Base-by-base conservation (phyloP, 306 rosid genomes). In the Mucuna pruriens region DNA sequence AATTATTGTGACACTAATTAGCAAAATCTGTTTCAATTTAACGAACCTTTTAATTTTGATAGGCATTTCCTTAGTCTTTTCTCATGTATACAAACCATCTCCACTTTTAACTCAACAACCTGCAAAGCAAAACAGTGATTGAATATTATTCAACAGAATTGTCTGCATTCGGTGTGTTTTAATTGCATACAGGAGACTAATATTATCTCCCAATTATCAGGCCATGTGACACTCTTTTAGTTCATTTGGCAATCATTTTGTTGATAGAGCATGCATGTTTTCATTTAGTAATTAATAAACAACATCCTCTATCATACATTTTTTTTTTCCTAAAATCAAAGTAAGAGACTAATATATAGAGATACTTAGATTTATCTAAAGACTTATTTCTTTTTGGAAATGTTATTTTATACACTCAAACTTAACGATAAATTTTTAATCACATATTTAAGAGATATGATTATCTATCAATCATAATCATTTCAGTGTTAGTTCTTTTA, bases 41-140 rank as follows among this genome's bases (percentile, higher is more conserved):
- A 46, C 72, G 1, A 39, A 90, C 98, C 98, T 92, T 65, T 92
- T 54, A 94, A 60, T 84, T 94, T 94, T 39, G 94, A 88, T 34
- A 94, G 87, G 81, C 92, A 87, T 86, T 94, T 94, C 86, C 98
- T 85, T 7, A 94, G 82, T 82, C 97, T 87, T 79, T 86, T 94
- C 90, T 94, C 98, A 36, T 94, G 97, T 81, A 94, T 84, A 71
- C 94, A 94, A 3, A 90, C 97, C 98, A 94, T 94, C 82, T 94
- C 97, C 77, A 94, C 98, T 88, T 94, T 94, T 80, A 94, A 74
- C 72, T 92, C 98, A 40, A 94, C 97, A 29, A 79, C 86, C 98
- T 94, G 92, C 82, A 83, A 70, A 72, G 9, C 8, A 26, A 33
- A 73, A 74, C 36, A 85, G 23, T 65, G 60, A 73, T 44, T 31